These are phyloP conservation scores for Didymella sp. DNA, from an alignment of 2,329 filamentous ascomycete genomes.

Conservation along the genomic window DNA sequence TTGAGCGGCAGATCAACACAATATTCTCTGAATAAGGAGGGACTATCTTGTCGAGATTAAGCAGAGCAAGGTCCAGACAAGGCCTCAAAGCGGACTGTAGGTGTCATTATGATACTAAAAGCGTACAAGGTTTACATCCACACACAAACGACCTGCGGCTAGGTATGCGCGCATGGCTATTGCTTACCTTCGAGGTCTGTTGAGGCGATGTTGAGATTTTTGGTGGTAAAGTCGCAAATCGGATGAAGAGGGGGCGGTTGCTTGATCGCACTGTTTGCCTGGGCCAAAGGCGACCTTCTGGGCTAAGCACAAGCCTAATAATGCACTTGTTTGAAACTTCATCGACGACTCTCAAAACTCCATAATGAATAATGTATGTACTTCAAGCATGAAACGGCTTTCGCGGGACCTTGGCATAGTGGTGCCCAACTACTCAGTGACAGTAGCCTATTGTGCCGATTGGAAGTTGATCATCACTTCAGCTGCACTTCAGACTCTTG, in stretches of 20 bases:
- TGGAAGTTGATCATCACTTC: constrained; percentile 4
- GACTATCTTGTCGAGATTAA: background rate
- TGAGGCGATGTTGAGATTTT: background rate
- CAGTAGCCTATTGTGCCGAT: background rate
- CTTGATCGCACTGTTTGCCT: background rate
- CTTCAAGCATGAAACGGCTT: background rate
- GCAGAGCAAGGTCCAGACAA: background rate
- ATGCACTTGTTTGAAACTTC: background rate
- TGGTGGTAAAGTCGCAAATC: background rate
- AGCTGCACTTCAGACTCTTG: background rate
- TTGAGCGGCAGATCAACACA: background rate
- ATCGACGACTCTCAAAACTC: background rate
- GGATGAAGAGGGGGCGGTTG: background rate
- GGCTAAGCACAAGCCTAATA: background rate
- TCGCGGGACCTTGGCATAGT: background rate
- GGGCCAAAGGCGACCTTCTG: background rate
- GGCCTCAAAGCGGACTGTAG: background rate
- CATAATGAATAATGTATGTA: background rate
- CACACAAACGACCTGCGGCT: background rate
- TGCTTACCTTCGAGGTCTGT: background rate
- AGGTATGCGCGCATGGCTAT: background rate
- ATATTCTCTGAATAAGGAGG: background rate
- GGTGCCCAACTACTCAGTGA: constrained; percentile 4
- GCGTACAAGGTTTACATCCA: constrained; percentile 5
- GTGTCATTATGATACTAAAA: constrained; percentile 1